Evolutionary conservation across 2,329 filamentous ascomycete species (phyloP).

Genomic region (Bimuria novae-zelandiae): DNA sequence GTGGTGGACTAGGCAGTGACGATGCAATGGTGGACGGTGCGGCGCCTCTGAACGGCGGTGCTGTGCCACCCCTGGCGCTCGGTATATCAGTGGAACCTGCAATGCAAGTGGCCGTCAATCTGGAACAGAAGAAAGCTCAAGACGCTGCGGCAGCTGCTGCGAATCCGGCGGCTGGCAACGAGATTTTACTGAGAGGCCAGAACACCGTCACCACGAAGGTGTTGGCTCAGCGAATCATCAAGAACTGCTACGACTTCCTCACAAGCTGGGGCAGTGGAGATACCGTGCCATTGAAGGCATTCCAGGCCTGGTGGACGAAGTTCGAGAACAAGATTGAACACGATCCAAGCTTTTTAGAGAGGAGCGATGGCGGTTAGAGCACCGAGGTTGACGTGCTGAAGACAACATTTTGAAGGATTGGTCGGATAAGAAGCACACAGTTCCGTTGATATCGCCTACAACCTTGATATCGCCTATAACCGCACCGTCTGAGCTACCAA

Average conservation of each 20-base stretch:
- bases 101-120: conserved; percentile 69
- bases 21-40: conserved; percentile 54
- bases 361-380: conserved; percentile 57
- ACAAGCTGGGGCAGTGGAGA: conserved; percentile 82
- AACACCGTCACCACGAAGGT: conserved; percentile 68
- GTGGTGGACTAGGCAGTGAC: conserved; percentile 50
- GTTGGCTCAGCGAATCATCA: conserved; percentile 90
- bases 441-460: neutral
- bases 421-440: neutral
- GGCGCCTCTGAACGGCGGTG: conserved; percentile 18
- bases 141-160: conserved; percentile 34
- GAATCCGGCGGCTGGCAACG: conserved; percentile 32
- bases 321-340: conserved; percentile 85
- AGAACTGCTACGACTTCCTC: conserved; percentile 96
- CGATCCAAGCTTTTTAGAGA: conserved; percentile 88
- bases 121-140: conserved; percentile 62
- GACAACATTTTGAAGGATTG: neutral
- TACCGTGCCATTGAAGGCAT: conserved; percentile 90
- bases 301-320: conserved; percentile 97
- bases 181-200: conserved; percentile 43
- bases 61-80: conserved; percentile 60
- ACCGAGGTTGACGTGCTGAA: neutral
- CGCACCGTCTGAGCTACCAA: too few relatives aligned
- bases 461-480: too few relatives aligned
- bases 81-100: conserved; percentile 83